Conservation (phyloP, 2,329 filamentous ascomycete species). For the Chlorencoelia australis region DNA sequence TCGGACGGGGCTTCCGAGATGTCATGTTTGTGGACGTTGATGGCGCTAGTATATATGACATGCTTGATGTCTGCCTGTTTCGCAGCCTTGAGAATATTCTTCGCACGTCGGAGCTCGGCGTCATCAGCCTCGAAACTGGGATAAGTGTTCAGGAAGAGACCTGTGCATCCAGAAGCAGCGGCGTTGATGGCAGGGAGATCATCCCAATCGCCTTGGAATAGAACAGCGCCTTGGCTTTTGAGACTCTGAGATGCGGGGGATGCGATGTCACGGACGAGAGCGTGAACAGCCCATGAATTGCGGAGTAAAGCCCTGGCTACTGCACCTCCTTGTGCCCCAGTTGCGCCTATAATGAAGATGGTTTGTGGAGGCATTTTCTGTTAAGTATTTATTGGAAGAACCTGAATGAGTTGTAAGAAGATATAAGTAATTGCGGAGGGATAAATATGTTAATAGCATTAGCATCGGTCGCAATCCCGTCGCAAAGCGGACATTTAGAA, state of each 20-base stretch:
- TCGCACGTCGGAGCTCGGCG: not conserved
- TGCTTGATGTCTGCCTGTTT: not conserved
- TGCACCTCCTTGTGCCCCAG: not conserved
- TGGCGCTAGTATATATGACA: not conserved
- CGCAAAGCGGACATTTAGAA: no score
- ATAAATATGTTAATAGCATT: no score
- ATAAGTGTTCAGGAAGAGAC: not conserved
- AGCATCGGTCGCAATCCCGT: no score
- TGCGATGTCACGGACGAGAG: not conserved
- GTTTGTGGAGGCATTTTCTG: no score
- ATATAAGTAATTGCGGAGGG: no score
- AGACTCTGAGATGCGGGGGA: not conserved
- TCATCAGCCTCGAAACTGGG: not conserved
- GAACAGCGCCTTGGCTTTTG: not conserved
- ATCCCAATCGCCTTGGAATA: not conserved
- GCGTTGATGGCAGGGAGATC: not conserved
- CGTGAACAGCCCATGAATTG: not conserved
- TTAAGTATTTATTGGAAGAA: no score
- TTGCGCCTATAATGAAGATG: not conserved
- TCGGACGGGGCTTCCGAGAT: not conserved
- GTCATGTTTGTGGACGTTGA: not conserved
- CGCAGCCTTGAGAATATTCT: not conserved
- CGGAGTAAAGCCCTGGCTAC: no score
- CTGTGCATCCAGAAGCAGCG: not conserved
- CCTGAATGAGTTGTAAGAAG: no score